A percentile compares a stretch with the other conserved stretches of the same genome.
Conservation (phyloP, 140 eudicot species). For the Ambrosia hybrid region DNA sequence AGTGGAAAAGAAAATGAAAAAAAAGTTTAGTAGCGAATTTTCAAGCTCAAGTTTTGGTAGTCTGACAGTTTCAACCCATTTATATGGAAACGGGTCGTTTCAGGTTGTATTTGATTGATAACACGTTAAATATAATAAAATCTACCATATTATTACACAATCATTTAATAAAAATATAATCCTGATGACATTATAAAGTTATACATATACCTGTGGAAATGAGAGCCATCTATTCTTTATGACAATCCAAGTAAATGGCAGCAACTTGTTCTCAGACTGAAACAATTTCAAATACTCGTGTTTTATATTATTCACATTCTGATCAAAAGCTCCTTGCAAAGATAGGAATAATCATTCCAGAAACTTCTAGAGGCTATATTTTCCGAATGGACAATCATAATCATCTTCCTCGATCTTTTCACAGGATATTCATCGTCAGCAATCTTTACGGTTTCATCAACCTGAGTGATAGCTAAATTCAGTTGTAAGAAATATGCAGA, state of each 20-base stretch:
- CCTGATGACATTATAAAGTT: not conserved
- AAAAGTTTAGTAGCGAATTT: not conserved
- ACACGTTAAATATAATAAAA: slow-evolving; percentile 1
- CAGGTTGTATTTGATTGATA: slow-evolving; percentile 7
- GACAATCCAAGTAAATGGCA: slow-evolving; percentile 80
- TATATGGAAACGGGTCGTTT: not conserved
- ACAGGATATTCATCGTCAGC: slow-evolving; percentile 50
- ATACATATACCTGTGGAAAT: slow-evolving; percentile 75
- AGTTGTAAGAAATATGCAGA: slow-evolving; percentile 4
- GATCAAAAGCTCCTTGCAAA: slow-evolving; percentile 61
- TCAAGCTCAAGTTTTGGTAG: slow-evolving; percentile 2
- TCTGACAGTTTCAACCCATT: not conserved
- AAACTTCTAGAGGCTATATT: slow-evolving; percentile 62
- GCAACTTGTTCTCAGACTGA: slow-evolving; percentile 54
- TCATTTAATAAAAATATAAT: not conserved
- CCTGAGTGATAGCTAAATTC: slow-evolving; percentile 34
- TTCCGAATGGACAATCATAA: slow-evolving; percentile 51
- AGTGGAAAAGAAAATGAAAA: slow-evolving; percentile 30
- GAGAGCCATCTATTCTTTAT: slow-evolving; percentile 88
- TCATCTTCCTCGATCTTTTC: slow-evolving; percentile 46
- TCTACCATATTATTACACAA: not conserved
- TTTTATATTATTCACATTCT: slow-evolving; percentile 53
- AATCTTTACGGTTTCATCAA: slow-evolving; percentile 56
- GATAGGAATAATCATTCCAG: slow-evolving; percentile 62
- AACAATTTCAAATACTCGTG: slow-evolving; percentile 67